These are phyloP conservation scores for Yarrowia sp. DNA, from an alignment of 805 yeast species.

Conservation along the genomic window DNA sequence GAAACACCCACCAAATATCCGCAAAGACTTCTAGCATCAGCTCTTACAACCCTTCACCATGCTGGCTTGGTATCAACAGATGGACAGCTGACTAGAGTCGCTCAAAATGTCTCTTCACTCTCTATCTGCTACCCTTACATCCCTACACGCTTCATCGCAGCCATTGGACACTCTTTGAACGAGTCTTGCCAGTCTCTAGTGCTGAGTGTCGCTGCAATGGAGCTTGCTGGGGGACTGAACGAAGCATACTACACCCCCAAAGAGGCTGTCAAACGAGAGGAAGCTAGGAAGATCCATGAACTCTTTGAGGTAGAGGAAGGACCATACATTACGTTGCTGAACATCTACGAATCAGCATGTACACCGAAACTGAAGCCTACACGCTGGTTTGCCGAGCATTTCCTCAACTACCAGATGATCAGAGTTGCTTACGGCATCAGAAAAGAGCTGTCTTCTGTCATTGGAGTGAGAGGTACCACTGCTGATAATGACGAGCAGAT, in stretches of 20 bases:
- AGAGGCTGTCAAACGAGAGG: neutral
- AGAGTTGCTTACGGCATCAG: slow-evolving; percentile 1
- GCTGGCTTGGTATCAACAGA: neutral
- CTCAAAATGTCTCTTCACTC: neutral
- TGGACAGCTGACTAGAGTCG: slow-evolving; percentile 1
- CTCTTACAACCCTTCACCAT: slow-evolving; percentile 4
- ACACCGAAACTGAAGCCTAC: slow-evolving; percentile 9
- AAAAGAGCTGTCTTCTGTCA: neutral
- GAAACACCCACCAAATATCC: slow-evolving; percentile 6
- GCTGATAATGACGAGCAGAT: slow-evolving; percentile 7
- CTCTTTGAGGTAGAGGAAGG: slow-evolving; percentile 22
- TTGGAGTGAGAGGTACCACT: neutral
- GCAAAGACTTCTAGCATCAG: neutral
- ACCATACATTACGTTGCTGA: neutral
- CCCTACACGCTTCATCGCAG: slow-evolving; percentile 2
- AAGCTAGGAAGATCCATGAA: slow-evolving; percentile 18
- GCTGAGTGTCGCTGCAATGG: slow-evolving; percentile 11
- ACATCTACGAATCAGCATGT: slow-evolving; percentile 21
- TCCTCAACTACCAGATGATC: slow-evolving; percentile 15
- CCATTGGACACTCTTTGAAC: slow-evolving; percentile 7
- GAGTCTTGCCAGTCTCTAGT: neutral
- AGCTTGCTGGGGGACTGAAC: slow-evolving; percentile 15
- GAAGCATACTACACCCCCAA: slow-evolving; percentile 23
- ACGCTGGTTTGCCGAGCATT: slow-evolving; percentile 28
- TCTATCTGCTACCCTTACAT: neutral